These are phyloP conservation scores for Rhododendron mucronatum DNA, from an alignment of 148 eudicot species.

Conservation along the genomic window DNA sequence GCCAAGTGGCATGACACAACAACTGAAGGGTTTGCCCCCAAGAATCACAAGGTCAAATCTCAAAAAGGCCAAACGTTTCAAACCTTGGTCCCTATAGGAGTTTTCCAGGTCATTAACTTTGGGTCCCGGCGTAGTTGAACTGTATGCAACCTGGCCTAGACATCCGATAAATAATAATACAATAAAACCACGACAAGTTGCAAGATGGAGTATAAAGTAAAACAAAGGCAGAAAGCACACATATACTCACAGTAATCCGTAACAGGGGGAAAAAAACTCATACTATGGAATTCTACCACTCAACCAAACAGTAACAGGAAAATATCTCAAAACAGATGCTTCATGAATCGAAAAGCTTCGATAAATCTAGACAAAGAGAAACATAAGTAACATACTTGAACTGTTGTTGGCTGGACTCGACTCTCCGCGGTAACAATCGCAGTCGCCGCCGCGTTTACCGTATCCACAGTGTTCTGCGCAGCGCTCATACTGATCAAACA, in stretches of 20 bases:
- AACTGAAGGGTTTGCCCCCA: neutral
- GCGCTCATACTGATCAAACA: constrained; percentile 14
- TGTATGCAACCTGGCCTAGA: no score
- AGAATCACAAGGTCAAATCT: no score
- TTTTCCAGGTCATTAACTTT: no score
- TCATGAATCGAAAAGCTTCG: neutral
- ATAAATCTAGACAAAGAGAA: neutral
- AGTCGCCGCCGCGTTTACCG: constrained; percentile 75
- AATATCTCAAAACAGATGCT: neutral
- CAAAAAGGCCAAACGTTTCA: no score
- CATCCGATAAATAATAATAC: neutral
- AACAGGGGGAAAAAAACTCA: neutral
- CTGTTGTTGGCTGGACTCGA: constrained; percentile 59
- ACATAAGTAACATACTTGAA: constrained; percentile 30
- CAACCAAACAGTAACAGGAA: neutral
- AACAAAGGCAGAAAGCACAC: neutral
- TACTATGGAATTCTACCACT: neutral
- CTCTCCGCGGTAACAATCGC: constrained; percentile 68
- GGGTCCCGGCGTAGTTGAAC: no score
- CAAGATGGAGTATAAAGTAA: neutral
- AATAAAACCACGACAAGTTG: neutral
- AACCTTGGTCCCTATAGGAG: no score
- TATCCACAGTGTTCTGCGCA: constrained; percentile 47
- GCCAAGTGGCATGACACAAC: neutral
- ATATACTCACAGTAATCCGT: neutral